Evolutionary conservation across 2,329 filamentous ascomycete species (phyloP).

Genomic region (Fusarium albidum): DNA sequence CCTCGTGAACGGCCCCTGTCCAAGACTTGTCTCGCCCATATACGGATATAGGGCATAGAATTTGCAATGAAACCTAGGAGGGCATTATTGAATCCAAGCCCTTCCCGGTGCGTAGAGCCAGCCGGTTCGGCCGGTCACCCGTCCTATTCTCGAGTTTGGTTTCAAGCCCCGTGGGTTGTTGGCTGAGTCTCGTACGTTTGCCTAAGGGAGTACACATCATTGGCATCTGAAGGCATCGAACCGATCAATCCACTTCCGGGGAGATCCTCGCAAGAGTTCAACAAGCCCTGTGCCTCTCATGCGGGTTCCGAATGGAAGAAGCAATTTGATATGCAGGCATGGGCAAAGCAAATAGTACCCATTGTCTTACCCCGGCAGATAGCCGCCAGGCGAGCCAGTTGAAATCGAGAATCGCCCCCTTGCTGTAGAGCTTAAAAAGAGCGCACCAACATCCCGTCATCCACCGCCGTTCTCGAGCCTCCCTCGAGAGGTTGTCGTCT

Average conservation of each 20-base stretch:
- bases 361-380: conserved; percentile 1
- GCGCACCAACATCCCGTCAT: conserved; percentile 1
- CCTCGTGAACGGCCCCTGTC: background rate
- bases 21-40: conserved; percentile 1
- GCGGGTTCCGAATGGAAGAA: conserved; percentile 5
- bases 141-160: background rate
- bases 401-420: background rate
- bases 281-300: background rate
- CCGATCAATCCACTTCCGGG: too few species aligned
- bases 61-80: background rate
- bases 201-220: too few species aligned
- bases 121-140: background rate
- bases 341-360: conserved; percentile 8
- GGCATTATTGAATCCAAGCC: conserved; percentile 4
- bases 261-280: background rate
- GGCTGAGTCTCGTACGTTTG: too few species aligned
- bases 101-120: background rate
- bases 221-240: too few species aligned
- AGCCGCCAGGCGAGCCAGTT: conserved; percentile 1
- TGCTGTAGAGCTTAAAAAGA: background rate
- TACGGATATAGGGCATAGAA: background rate
- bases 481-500: background rate
- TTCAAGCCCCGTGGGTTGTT: background rate
- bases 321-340: background rate
- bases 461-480: background rate